A percentile compares a stretch with the other conserved stretches of the same genome.
Evolutionary conservation across 2,329 filamentous ascomycete genomes (phyloP).

Genomic region (Curvularia hawaiiensis): DNA sequence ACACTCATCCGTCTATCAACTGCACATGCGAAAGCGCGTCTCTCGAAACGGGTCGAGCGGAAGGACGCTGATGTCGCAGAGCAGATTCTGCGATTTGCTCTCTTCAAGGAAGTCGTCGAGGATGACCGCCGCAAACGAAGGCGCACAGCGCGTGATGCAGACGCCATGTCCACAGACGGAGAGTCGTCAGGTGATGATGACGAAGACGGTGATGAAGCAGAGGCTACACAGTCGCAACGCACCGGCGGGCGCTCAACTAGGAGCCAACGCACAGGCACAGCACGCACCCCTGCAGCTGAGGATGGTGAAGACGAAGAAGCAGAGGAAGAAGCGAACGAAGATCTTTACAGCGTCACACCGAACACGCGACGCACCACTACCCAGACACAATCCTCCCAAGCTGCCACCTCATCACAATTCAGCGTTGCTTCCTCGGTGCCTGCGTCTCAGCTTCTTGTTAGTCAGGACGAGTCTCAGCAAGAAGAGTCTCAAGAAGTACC

Average conservation of each 20-base stretch:
- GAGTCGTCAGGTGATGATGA: conserved; percentile 65
- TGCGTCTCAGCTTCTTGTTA: conserved; percentile 69
- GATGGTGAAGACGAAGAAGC: conserved; percentile 56
- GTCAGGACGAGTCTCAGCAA: conserved; percentile 49
- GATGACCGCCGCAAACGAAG: conserved; percentile 82
- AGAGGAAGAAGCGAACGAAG: conserved; percentile 58
- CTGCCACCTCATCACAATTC: conserved; percentile 58
- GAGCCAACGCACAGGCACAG: conserved; percentile 33
- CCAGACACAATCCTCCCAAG: conserved; percentile 39
- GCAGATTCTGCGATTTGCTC: conserved; percentile 85
- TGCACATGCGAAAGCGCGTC: conserved; percentile 88
- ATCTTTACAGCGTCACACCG: conserved; percentile 59
- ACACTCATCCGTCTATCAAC: conserved; percentile 98
- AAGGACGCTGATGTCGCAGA: conserved; percentile 88
- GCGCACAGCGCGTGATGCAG: conserved; percentile 68
- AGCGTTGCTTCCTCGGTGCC: conserved; percentile 82
- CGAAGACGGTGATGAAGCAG: conserved; percentile 59
- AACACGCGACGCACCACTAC: conserved; percentile 52
- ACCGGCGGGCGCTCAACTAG: conserved; percentile 48
- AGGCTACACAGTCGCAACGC: conserved; percentile 39
- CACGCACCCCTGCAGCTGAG: conserved; percentile 43
- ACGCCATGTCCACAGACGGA: conserved; percentile 60
- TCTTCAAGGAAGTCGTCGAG: conserved; percentile 93
- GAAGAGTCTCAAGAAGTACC: conserved; percentile 46
- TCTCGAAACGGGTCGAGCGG: conserved; percentile 88